phyloP scores from a whole-genome alignment of 768 basidiomycete species.

The Trametes punicea region DNA sequence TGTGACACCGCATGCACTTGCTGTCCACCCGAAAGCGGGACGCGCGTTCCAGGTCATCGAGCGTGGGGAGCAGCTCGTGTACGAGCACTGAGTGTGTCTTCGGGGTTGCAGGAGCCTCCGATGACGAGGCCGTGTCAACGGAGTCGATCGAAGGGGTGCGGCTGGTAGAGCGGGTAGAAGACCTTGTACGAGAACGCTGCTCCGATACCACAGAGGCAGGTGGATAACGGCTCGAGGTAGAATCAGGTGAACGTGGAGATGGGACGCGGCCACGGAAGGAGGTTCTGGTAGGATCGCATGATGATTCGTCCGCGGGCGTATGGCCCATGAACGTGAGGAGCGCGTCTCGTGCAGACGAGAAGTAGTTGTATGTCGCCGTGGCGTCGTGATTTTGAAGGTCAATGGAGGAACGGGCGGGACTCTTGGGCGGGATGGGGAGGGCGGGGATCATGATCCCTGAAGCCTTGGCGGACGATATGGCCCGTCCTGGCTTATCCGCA shows the following conservation, averaged over 20 bases:
- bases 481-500: neutral
- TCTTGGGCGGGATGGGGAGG: slow-evolving; percentile 15
- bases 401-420: slow-evolving; percentile 18
- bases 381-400: slow-evolving; percentile 22
- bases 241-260: slow-evolving; percentile 11
- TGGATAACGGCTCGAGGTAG: neutral
- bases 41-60: slow-evolving; percentile 28
- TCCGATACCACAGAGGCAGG: neutral
- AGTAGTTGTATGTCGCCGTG: slow-evolving; percentile 6
- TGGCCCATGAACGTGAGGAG: slow-evolving; percentile 13
- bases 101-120: slow-evolving; percentile 29
- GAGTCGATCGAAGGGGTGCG: slow-evolving; percentile 27
- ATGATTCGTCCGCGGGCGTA: slow-evolving; percentile 10
- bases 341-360: slow-evolving; percentile 14
- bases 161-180: slow-evolving; percentile 14
- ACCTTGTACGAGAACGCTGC: slow-evolving; percentile 1
- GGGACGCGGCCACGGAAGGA: slow-evolving; percentile 1
- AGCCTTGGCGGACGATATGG: slow-evolving; percentile 1
- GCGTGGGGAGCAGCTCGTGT: slow-evolving; percentile 19
- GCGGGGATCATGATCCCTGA: neutral
- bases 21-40: slow-evolving; percentile 27
- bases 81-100: slow-evolving; percentile 20
- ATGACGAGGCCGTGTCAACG: slow-evolving; percentile 27
- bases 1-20: slow-evolving; percentile 28
- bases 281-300: slow-evolving; percentile 5